These are phyloP conservation scores for Blastomyces silverae DNA, from an alignment of 2,329 filamentous ascomycete genomes.

Conservation along the genomic window DNA sequence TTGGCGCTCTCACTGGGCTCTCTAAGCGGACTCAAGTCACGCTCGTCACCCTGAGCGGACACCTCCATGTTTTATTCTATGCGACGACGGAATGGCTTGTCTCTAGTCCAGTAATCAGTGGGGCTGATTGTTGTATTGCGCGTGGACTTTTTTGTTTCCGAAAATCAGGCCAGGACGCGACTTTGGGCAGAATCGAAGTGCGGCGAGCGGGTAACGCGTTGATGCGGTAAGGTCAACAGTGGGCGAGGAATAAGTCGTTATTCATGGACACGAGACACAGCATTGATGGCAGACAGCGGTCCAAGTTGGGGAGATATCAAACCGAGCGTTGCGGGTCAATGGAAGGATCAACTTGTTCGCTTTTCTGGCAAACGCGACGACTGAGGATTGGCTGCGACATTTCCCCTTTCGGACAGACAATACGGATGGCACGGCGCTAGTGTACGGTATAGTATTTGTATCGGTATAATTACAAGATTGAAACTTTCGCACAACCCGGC, in stretches of 20 bases:
- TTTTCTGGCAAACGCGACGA: not conserved
- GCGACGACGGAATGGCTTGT: not conserved
- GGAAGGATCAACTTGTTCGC: not conserved
- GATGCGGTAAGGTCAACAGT: not conserved
- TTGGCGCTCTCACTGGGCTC: constrained; percentile 19
- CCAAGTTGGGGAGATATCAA: not conserved
- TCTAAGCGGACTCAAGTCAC: constrained; percentile 22
- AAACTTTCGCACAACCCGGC: too few relatives aligned
- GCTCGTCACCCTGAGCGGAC: constrained; percentile 15
- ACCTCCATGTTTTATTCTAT: not conserved
- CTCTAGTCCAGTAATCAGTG: not conserved
- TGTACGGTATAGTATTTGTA: not conserved
- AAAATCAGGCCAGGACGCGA: constrained; percentile 4
- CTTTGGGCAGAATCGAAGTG: not conserved
- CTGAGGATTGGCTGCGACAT: constrained; percentile 6
- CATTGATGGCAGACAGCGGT: constrained; percentile 1
- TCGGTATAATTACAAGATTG: too few relatives aligned
- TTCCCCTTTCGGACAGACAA: not conserved
- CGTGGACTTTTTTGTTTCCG: not conserved
- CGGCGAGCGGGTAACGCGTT: constrained; percentile 3
- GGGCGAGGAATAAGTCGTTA: not conserved
- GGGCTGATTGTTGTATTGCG: not conserved
- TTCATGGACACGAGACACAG: not conserved
- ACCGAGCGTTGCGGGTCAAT: not conserved
- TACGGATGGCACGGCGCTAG: not conserved